A percentile compares a stretch with the other conserved stretches of the same genome.
Conservation (phyloP, 2,329 filamentous ascomycete species). For the Westerdykella ornata region DNA sequence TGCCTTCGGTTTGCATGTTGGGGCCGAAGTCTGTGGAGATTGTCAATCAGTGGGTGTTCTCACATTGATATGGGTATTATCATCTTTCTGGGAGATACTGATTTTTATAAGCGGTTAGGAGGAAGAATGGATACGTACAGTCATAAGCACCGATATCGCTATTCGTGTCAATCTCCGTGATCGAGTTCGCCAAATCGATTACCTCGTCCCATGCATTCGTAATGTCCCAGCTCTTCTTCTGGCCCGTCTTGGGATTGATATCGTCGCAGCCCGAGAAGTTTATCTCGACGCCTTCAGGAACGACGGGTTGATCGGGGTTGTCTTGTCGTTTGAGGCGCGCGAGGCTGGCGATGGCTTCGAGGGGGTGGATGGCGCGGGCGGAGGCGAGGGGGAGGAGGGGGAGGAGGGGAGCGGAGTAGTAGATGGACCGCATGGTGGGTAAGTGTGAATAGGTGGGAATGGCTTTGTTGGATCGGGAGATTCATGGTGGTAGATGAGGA, state of each 20-base stretch:
- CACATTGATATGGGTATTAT: too few species aligned
- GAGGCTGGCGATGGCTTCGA: too few species aligned
- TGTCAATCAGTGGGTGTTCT: too few species aligned
- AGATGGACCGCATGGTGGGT: too few species aligned
- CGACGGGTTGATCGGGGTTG: neutral
- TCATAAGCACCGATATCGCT: slow-evolving; percentile 1
- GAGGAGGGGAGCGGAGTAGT: too few species aligned
- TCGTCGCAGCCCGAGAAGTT: slow-evolving; percentile 1
- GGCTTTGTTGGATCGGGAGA: too few species aligned
- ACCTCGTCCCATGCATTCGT: slow-evolving; percentile 2
- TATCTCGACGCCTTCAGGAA: neutral
- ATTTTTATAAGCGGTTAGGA: too few species aligned
- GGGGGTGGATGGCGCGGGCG: too few species aligned
- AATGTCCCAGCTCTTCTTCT: neutral
- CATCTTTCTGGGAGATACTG: too few species aligned
- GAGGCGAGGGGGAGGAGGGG: too few species aligned
- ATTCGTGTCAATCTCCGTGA: slow-evolving; percentile 1
- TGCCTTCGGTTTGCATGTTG: neutral
- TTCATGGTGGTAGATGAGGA: too few species aligned
- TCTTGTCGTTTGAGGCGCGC: slow-evolving; percentile 1
- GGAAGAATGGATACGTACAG: neutral
- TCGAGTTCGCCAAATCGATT: neutral
- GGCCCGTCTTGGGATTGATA: slow-evolving; percentile 1
- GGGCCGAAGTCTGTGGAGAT: neutral
- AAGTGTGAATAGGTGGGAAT: too few species aligned